phyloP scores from a whole-genome alignment of 1,139 yeast species.

The Lizanozyma gosingica region DNA sequence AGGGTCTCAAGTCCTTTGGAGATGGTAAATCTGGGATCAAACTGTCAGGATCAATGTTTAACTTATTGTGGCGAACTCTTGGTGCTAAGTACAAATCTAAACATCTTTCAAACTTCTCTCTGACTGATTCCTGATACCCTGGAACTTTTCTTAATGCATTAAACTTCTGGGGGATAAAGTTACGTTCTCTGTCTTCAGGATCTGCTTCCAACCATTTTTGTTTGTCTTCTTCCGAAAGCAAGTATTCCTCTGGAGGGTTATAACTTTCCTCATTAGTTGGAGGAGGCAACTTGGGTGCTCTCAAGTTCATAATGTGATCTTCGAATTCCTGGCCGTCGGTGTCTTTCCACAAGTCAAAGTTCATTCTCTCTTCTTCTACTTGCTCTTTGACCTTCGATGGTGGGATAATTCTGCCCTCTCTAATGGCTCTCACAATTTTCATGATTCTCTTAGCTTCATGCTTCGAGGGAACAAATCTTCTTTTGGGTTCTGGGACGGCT shows the following conservation, averaged over 20 bases:
- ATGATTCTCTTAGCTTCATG: constrained; percentile 93
- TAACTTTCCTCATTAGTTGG: constrained; percentile 96
- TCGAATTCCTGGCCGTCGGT: constrained; percentile 45
- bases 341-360: constrained; percentile 84
- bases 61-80: constrained; percentile 83
- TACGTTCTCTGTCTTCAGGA: constrained; percentile 69
- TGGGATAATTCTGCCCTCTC: constrained; percentile 90
- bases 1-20: constrained; percentile 95
- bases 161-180: constrained; percentile 78
- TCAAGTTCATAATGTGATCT: constrained; percentile 78
- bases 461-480: constrained; percentile 93
- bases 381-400: constrained; percentile 49
- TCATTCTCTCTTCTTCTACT: constrained; percentile 37
- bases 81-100: constrained; percentile 94
- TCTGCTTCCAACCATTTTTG: constrained; percentile 65
- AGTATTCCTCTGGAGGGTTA: constrained; percentile 94
- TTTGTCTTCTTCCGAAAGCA: constrained; percentile 70
- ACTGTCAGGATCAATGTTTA: constrained; percentile 93
- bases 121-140: constrained; percentile 74
- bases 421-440: constrained; percentile 92
- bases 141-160: constrained; percentile 84
- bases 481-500: constrained; percentile 93
- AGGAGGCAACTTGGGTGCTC: constrained; percentile 94
- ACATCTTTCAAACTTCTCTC: constrained; percentile 92
- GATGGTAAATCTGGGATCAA: constrained; percentile 94